Base-by-base conservation (phyloP, 2,329 filamentous ascomycete species). In the Fusarium staphyleae region DNA sequence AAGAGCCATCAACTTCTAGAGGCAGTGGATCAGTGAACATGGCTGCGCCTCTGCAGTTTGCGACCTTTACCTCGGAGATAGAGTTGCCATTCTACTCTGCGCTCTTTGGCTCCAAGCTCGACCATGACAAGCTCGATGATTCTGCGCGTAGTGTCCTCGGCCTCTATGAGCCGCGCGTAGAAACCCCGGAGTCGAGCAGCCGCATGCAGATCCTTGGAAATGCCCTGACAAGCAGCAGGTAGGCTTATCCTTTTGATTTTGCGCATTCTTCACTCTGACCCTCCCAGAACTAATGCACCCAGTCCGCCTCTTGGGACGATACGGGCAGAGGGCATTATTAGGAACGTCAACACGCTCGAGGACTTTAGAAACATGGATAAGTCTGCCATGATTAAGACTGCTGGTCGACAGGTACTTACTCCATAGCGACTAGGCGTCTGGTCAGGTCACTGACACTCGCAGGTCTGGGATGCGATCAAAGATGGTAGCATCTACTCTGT, bases 391-490 rank as follows among this genome's bases (percentile, higher is more conserved):
- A 81, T 98, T 40, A 85, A 90, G 57, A 87, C 87, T 57, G 87
- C 91, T 30, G 93, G 88, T 10, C 85, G 86, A 69, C 93, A 89
- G 75, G 90, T 92, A 77, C 67, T 46, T 46, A 6, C 10, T 10
- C 5, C 5, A 11, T 8, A 22, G 7, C 10, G 35, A 54, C 26
- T 13, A 28, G 29, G 13, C 32, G 7, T 11, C 12, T 37, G 22
- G 14, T 18, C 13, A 15, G 6, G 3, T 14, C 19, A 26, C 64
- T 70, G 37, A 70, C 52, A 30, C 9, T 11, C 30, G n/a, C 70
- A 96, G 89, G 92, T 99, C 57, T 98, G 93, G 93, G 92, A 98
- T 73, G 93, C 95, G 19, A 97, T 99, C 69, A 88, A 92, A 63
- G 95, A 99, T 75, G 93, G 93, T 52, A 96, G 91, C 33, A 96